Evolutionary conservation across 2,329 filamentous ascomycete genomes (phyloP), one percentile per base, ranked within the genome.

Genomic region (Xylaria sp.): DNA sequence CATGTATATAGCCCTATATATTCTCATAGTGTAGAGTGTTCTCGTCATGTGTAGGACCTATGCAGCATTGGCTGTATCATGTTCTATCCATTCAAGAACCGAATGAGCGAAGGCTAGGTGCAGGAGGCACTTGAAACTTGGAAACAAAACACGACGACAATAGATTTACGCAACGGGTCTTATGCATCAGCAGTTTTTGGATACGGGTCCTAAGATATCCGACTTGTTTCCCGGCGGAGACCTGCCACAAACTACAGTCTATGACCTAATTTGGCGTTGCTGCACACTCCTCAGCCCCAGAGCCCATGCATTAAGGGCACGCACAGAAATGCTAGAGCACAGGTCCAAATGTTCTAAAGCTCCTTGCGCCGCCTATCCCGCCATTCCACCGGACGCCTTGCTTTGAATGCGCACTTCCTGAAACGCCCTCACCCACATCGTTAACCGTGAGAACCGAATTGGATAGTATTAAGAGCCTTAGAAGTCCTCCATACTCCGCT

Each of bases 401-500:
- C 56, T 58, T 37, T 33, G 49, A 58, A 62, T 64, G 60, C 44
- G 53, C 58, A 48, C 51, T 62, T 57, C 47, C 54, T 27, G 49
- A 62, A 63, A 64, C 46, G 38, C 54, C 55, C 54, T 47, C 27
- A 17, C 44, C 33, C 59, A 44, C 37, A 48, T 60, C n/a, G 17
- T 25, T 41, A 27, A 25, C 47, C n/a, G 31, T 53, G 4, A 23
- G 25, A 37, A 41, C 10, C 40, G 15, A n/a, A 49, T 31, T 13
- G 25, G 19, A 15, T 35, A 40, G 23, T 21, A n/a, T 17, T 13
- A 29, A 27, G 23, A 23, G 13, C 5, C 19, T 49, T 68, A 71
- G 21, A 77, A 80, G 75, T 78, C 87, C 81, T 89, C 87, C 78
- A 87, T 82, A 70, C 85, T 89, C 66, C 84, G 79, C 73, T 89